Evolutionary conservation across 169 alveolate species (phyloP).

Genomic region (Plasmodium sp.): DNA sequence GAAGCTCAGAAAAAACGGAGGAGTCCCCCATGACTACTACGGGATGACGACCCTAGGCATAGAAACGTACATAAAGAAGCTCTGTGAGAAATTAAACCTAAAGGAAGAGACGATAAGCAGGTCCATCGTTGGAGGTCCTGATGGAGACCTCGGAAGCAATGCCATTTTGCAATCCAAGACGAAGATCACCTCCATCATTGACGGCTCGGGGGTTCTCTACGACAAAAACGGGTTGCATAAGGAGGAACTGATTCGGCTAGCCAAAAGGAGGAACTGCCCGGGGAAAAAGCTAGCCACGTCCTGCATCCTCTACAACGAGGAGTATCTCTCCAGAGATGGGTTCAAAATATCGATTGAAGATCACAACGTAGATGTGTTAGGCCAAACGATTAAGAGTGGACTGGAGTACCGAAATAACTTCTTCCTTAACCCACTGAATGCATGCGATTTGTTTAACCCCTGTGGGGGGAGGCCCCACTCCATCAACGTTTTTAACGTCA

Average conservation of each 20-base stretch:
- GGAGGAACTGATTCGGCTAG: conserved; percentile 84
- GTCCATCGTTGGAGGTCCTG: conserved; percentile 92
- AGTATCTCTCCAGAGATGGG: conserved; percentile 80
- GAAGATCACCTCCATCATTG: conserved; percentile 87
- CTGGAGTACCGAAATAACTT: conserved; percentile 85
- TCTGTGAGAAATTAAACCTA: conserved; percentile 78
- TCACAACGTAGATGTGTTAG: conserved; percentile 83
- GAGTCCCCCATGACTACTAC: conserved; percentile 91
- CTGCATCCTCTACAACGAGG: conserved; percentile 78
- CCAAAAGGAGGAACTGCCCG: conserved; percentile 61
- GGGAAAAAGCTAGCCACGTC: conserved; percentile 54
- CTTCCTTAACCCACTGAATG: conserved; percentile 77
- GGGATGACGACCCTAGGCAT: conserved; percentile 91
- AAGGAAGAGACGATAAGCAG: conserved; percentile 85
- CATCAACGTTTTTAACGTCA: conserved; percentile 84
- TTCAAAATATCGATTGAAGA: conserved; percentile 85
- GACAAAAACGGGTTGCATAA: conserved; percentile 89
- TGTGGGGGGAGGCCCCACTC: conserved; percentile 93
- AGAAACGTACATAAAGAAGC: conserved; percentile 77
- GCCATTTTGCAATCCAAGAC: conserved; percentile 87
- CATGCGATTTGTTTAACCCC: conserved; percentile 89
- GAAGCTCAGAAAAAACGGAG: conserved; percentile 87
- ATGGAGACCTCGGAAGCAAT: conserved; percentile 92
- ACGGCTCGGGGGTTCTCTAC: conserved; percentile 89
- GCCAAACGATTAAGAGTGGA: conserved; percentile 83